Percentiles rank a stretch among this genome's conserved stretches.
Evolutionary conservation across 768 basidiomycete genomes (phyloP).

Genomic region (Psilocybe sp.): DNA sequence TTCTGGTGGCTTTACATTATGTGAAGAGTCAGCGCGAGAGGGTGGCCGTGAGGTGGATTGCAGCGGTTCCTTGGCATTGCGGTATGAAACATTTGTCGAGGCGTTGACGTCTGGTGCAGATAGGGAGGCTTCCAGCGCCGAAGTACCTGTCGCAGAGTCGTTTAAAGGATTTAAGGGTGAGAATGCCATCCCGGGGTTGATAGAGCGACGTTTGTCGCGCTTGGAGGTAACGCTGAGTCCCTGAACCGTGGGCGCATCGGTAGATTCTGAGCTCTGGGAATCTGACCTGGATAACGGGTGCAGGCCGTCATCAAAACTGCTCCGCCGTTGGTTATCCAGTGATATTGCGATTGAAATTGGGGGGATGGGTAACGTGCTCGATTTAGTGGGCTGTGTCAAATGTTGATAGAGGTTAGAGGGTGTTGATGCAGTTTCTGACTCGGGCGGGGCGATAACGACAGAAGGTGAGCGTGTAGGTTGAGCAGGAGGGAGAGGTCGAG

Average conservation of each 20-base stretch:
- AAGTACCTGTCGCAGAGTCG: slow-evolving; percentile 17
- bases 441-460: slow-evolving; percentile 7
- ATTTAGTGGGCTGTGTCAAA: slow-evolving; percentile 22
- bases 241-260: slow-evolving; percentile 15
- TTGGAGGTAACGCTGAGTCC: slow-evolving; percentile 35
- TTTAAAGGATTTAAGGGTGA: slow-evolving; percentile 28
- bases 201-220: slow-evolving; percentile 45
- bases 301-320: slow-evolving; percentile 45
- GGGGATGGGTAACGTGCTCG: slow-evolving; percentile 40
- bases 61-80: slow-evolving; percentile 8
- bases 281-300: slow-evolving; percentile 37
- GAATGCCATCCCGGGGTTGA: slow-evolving; percentile 42
- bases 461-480: slow-evolving; percentile 11
- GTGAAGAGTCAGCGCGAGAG: slow-evolving; percentile 28
- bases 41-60: slow-evolving; percentile 21
- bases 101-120: slow-evolving; percentile 10
- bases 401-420: not conserved
- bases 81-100: slow-evolving; percentile 10
- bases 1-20: slow-evolving; percentile 23
- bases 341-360: slow-evolving; percentile 14
- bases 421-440: not conserved
- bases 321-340: slow-evolving; percentile 26
- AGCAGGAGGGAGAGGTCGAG: slow-evolving; percentile 1
- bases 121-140: slow-evolving; percentile 11
- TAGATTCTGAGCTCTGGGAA: slow-evolving; percentile 14